A percentile compares a stretch with the other conserved stretches of the same genome.
Evolutionary conservation across 768 basidiomycete genomes (phyloP).

Genomic region (Hortiboletus flavorubellus): DNA sequence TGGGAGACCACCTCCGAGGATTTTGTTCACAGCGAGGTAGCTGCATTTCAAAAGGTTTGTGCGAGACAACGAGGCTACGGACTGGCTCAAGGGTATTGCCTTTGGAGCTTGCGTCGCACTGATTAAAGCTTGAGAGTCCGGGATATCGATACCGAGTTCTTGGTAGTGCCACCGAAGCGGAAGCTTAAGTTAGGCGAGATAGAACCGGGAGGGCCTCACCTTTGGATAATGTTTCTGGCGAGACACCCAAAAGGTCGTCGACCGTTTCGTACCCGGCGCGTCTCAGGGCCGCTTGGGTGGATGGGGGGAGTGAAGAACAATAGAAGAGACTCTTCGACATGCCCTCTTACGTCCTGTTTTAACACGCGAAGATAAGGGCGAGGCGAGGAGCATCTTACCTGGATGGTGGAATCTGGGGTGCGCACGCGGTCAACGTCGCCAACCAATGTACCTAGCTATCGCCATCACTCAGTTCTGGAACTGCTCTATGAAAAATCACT

Average conservation of each 20-base stretch:
- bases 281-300: slow-evolving; percentile 44
- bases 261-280: slow-evolving; percentile 57
- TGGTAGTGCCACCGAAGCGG: neutral
- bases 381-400: slow-evolving; percentile 11
- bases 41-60: slow-evolving; percentile 16
- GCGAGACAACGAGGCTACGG: slow-evolving; percentile 45
- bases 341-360: neutral
- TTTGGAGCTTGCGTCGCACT: slow-evolving; percentile 37
- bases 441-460: neutral
- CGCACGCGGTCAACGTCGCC: neutral
- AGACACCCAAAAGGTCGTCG: slow-evolving; percentile 44
- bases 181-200: neutral
- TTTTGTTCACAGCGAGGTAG: slow-evolving; percentile 50
- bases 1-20: slow-evolving; percentile 62
- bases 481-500: slow-evolving; percentile 9
- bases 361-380: neutral
- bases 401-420: neutral
- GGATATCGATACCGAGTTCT: slow-evolving; percentile 52
- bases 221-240: slow-evolving; percentile 47
- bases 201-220: slow-evolving; percentile 34
- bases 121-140: slow-evolving; percentile 46
- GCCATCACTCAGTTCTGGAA: neutral
- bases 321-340: slow-evolving; percentile 45
- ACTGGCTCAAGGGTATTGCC: slow-evolving; percentile 45
- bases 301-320: slow-evolving; percentile 42